Conservation (phyloP, 2,329 filamentous ascomycete genomes). For the Trichophyton benhamiae region DNA sequence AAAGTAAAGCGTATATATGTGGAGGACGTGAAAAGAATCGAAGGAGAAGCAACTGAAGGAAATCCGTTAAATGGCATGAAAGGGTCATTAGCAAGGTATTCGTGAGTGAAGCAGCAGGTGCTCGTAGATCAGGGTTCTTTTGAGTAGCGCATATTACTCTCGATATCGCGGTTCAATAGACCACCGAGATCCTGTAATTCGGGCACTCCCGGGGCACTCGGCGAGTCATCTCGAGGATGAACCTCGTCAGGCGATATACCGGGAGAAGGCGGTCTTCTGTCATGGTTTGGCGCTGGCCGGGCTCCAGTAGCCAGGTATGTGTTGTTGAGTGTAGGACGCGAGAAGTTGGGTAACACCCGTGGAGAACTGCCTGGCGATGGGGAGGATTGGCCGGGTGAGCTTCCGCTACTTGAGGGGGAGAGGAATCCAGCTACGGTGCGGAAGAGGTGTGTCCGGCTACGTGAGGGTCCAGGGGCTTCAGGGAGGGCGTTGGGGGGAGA, state of each 20-base stretch:
- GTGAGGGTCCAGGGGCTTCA: conserved; percentile 3
- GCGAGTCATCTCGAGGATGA: neutral
- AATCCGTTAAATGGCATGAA: neutral
- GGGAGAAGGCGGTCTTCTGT: neutral
- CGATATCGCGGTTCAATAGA: conserved; percentile 19
- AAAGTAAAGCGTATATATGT: neutral
- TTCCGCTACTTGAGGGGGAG: conserved; percentile 9
- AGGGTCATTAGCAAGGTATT: neutral
- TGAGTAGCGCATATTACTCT: conserved; percentile 2
- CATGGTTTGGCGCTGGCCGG: neutral
- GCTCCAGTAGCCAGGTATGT: neutral
- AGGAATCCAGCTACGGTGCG: conserved; percentile 26
- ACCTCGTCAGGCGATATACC: neutral
- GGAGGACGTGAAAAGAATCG: neutral
- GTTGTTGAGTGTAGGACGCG: conserved; percentile 8
- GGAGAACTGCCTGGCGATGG: neutral
- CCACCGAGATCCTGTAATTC: conserved; percentile 35
- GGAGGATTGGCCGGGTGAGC: conserved; percentile 11
- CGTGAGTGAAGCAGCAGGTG: neutral
- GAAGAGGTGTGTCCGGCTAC: conserved; percentile 21
- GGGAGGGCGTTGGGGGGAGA: neutral
- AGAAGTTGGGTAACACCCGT: conserved; percentile 11
- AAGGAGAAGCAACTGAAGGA: neutral
- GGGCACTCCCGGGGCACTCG: conserved; percentile 4
- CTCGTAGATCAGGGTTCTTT: neutral